phyloP scores from a whole-genome alignment of 495 filamentous ascomycete species.

The Neurospora hispaniola region DNA sequence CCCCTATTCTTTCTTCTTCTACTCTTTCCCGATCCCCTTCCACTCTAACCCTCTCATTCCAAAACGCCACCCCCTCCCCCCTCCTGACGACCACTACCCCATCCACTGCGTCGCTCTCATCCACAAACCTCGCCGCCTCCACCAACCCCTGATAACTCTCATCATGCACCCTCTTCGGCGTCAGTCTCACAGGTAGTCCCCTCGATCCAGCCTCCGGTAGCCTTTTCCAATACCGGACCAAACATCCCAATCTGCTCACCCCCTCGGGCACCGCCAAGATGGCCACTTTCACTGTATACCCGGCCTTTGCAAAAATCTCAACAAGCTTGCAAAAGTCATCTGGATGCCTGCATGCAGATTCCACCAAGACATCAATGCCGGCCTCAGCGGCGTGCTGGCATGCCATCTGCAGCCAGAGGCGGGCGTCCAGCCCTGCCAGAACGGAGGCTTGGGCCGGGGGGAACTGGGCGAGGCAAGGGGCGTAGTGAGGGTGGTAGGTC shows the following conservation, averaged over 20 bases:
- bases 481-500: constrained; percentile 29
- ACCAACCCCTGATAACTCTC: constrained; percentile 24
- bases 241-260: constrained; percentile 23
- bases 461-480: constrained; percentile 1
- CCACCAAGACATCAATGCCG: constrained; percentile 19
- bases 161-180: constrained; percentile 27
- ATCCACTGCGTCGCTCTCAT: constrained; percentile 11
- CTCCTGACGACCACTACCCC: not conserved
- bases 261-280: constrained; percentile 24
- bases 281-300: constrained; percentile 20
- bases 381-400: constrained; percentile 11
- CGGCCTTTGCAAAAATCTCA: constrained; percentile 7
- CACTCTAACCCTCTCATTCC: constrained; percentile 5
- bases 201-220: constrained; percentile 18
- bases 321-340: constrained; percentile 22
- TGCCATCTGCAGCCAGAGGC: constrained; percentile 25
- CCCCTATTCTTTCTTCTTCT: not conserved
- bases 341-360: constrained; percentile 25
- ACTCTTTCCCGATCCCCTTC: not conserved
- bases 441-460: constrained; percentile 18
- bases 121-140: constrained; percentile 21
- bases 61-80: constrained; percentile 8
- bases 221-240: constrained; percentile 18
- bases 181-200: constrained; percentile 22
- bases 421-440: constrained; percentile 19